Conservation (phyloP, 805 yeast genomes). For the Hanseniaspora guilliermondii region DNA sequence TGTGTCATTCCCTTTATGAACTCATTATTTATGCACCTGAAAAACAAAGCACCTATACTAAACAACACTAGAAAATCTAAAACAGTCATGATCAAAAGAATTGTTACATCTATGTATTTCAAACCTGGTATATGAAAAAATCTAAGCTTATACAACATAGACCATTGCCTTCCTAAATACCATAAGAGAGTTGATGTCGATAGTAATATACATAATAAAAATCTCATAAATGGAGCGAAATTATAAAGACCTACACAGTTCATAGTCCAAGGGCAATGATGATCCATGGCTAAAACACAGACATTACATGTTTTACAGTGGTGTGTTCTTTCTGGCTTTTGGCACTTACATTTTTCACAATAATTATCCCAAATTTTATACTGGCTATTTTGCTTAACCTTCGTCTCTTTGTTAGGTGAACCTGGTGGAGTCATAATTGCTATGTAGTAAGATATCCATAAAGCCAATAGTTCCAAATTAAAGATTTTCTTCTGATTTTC, state of each 20-base stretch:
- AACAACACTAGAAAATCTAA: constrained; percentile 46
- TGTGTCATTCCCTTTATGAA: constrained; percentile 63
- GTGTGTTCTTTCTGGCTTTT: constrained; percentile 75
- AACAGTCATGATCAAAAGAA: constrained; percentile 44
- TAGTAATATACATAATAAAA: constrained; percentile 51
- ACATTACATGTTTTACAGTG: constrained; percentile 66
- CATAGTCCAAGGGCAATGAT: constrained; percentile 87
- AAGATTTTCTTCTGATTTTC: constrained; percentile 34
- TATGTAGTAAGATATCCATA: constrained; percentile 61
- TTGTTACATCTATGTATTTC: constrained; percentile 39
- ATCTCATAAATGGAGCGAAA: constrained; percentile 68
- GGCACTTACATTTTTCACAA: constrained; percentile 58
- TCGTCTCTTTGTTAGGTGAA: constrained; percentile 39
- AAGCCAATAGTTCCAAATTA: constrained; percentile 37
- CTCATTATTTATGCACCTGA: constrained; percentile 49
- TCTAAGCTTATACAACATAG: constrained; percentile 36
- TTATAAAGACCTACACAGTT: constrained; percentile 78
- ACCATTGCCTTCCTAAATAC: constrained; percentile 32
- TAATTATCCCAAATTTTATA: constrained; percentile 48
- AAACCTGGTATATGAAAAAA: constrained; percentile 46
- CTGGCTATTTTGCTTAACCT: constrained; percentile 22
- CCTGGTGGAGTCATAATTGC: constrained; percentile 68
- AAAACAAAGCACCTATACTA: constrained; percentile 45
- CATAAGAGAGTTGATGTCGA: constrained; percentile 38
- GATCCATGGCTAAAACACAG: constrained; percentile 86